Percentiles rank a stretch among this genome's conserved stretches.
Evolutionary conservation across 306 rosid genomes (phyloP).

Genomic region (Quercus engelmannii): DNA sequence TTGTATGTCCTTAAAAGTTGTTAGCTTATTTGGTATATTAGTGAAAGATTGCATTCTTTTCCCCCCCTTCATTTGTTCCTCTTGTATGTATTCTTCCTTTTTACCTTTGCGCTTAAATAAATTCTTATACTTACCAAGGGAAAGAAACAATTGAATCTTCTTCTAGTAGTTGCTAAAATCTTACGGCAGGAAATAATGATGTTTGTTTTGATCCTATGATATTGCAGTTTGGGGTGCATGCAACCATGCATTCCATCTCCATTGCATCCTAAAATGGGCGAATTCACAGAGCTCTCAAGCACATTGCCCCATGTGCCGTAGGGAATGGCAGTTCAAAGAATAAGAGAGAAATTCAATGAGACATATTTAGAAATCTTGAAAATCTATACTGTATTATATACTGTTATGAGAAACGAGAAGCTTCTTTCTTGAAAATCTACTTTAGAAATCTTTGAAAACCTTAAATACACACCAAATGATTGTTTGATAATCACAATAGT

Average conservation of each 20-base stretch:
- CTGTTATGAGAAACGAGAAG: not conserved
- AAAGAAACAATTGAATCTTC: not conserved
- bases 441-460: no score
- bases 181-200: not conserved
- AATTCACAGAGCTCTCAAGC: constrained; percentile 85
- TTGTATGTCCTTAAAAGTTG: no score
- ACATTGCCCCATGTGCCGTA: constrained; percentile 93
- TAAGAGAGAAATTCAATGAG: constrained; percentile 10
- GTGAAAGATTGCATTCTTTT: no score
- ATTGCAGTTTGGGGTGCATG: constrained; percentile 91
- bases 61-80: not conserved
- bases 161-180: not conserved
- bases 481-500: not conserved
- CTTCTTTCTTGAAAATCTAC: not conserved
- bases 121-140: not conserved
- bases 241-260: constrained; percentile 95
- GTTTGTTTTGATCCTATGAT: not conserved
- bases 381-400: not conserved
- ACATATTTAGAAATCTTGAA: not conserved
- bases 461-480: not conserved
- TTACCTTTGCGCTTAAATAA: not conserved
- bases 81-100: not conserved
- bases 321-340: constrained; percentile 91
- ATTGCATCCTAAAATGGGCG: constrained; percentile 90
- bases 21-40: no score